These are phyloP conservation scores for Talaromyces albobiverticillius DNA, from an alignment of 2,329 filamentous ascomycete species.

Conservation along the genomic window DNA sequence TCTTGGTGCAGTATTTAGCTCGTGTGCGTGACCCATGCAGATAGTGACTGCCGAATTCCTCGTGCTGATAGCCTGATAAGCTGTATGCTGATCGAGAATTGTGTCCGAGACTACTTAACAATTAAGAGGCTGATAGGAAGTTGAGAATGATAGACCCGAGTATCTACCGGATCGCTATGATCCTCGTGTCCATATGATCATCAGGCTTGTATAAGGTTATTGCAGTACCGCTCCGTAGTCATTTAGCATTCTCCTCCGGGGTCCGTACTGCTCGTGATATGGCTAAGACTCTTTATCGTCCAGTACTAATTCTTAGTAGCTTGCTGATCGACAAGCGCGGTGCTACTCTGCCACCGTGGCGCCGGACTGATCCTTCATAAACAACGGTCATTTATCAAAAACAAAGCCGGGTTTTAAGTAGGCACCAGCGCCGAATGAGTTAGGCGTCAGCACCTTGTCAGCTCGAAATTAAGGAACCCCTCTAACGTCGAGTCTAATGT, in stretches of 20 bases:
- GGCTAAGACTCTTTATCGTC: background rate
- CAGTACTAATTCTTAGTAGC: background rate
- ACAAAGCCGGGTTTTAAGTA: background rate
- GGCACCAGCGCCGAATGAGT: background rate
- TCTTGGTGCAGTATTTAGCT: background rate
- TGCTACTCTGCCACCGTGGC: slow-evolving; percentile 3
- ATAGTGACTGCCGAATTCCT: background rate
- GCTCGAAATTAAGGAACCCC: background rate
- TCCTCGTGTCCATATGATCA: no score
- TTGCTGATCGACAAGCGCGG: slow-evolving; percentile 3
- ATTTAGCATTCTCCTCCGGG: background rate
- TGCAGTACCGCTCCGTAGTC: no score
- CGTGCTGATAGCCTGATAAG: no score
- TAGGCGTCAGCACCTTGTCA: background rate
- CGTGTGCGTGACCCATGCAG: background rate
- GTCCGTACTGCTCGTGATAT: background rate
- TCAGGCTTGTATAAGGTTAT: no score
- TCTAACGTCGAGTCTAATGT: background rate
- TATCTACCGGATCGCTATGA: no score
- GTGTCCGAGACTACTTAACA: no score
- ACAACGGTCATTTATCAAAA: slow-evolving; percentile 3
- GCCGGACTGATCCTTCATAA: slow-evolving; percentile 4
- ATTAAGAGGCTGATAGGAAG: no score
- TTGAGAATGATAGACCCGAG: no score
- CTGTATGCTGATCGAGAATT: background rate